Evolutionary conservation across 2,329 filamentous ascomycete species (phyloP).

Genomic region (Cladosporium sp.): DNA sequence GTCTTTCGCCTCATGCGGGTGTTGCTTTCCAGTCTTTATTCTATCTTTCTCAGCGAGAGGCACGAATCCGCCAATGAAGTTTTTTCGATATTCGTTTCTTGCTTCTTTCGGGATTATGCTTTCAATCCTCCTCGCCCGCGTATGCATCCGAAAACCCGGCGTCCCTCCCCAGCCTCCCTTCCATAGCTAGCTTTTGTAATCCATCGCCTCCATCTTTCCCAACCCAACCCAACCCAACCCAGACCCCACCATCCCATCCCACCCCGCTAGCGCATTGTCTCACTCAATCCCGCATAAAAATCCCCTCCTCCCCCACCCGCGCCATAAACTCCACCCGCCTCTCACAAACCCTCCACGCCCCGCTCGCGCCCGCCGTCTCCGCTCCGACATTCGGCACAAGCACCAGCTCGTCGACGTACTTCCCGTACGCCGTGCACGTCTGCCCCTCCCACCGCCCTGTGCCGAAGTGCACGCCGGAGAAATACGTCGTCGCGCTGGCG

Average conservation of each 20-base stretch:
- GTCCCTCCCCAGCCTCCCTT: too few relatives aligned
- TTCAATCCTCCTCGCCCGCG: too few relatives aligned
- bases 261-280: not conserved
- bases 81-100: too few relatives aligned
- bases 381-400: slow-evolving; percentile 16
- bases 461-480: slow-evolving; percentile 38
- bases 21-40: too few relatives aligned
- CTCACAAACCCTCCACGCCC: slow-evolving; percentile 34
- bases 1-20: too few relatives aligned
- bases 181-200: not conserved
- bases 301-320: slow-evolving; percentile 29
- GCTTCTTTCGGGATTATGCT: too few relatives aligned
- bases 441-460: slow-evolving; percentile 34
- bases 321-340: slow-evolving; percentile 34
- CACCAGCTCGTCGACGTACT: slow-evolving; percentile 35
- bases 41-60: too few relatives aligned
- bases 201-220: not conserved
- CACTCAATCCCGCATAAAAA: slow-evolving; percentile 24
- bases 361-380: slow-evolving; percentile 29
- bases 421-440: slow-evolving; percentile 36
- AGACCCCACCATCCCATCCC: not conserved
- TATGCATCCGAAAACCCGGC: too few relatives aligned
- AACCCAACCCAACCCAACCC: not conserved
- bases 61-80: too few relatives aligned
- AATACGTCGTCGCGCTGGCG: slow-evolving; percentile 36